Base-by-base conservation (phyloP, 1,284 basidiomycete genomes). In the Malassezia obtusa region DNA sequence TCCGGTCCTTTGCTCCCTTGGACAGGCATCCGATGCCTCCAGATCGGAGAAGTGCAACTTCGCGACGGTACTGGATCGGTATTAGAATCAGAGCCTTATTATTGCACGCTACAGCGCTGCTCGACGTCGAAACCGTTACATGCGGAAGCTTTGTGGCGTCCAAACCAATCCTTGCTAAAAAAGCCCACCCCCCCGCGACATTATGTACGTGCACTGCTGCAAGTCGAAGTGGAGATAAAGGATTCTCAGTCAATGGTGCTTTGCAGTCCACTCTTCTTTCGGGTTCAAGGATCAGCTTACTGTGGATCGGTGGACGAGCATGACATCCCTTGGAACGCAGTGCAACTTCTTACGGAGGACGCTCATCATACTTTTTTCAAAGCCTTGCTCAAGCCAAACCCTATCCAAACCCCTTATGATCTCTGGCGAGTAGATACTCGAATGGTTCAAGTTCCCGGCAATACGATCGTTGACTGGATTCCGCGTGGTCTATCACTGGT, bases 371-470 rank as follows among this genome's bases (percentile, higher is more conserved):
- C 28, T 7, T 35, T 47, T 17, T 52, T 30, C 24, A 24, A 45
- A 31, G 10, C 43, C 6, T 17, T 19, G 5, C 22, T 45, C 4
- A 11, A 24, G 28, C 50, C 50, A 2, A 14, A 15, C 7, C 37
- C 30, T 5, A 31, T 44, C 8, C 15, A 3, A 5, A 21, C 31
- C 15, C n/a, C 39, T 2, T 12, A 32, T 1, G 51, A 48, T 4
- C 26, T 53, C 4, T 53, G 51, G 51, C 45, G 38, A 11, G 40
- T 44, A 1, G 51, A 53, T 39, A 53, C 51, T 5, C 51, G 51
- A 12, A 30, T 8, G 10, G 28, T 38, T 14, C 45, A 43, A 11
- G 41, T 53, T 32, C 51, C 51, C 12, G 51, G 51, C 15, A 19
- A 47, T 3, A 24, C 26, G 2, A 25, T 22, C 3, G 19, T 48